phyloP scores from a whole-genome alignment of 768 basidiomycete genomes.

The Xerocomus spinulosus region DNA sequence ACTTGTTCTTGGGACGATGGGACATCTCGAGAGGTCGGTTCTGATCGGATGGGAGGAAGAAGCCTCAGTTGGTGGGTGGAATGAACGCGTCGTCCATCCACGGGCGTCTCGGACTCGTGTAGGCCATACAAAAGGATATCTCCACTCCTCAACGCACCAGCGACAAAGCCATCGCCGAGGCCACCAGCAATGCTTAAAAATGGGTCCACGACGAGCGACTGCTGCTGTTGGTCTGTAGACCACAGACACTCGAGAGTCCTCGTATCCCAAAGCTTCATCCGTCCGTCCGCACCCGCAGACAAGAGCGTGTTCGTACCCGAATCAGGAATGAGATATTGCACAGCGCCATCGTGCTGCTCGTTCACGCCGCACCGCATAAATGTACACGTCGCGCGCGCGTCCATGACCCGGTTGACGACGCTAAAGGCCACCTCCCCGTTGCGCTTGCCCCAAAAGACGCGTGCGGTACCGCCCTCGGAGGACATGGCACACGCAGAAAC shows the following conservation, averaged over 20 bases:
- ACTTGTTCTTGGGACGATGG: slow-evolving; percentile 6
- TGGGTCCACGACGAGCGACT: slow-evolving; percentile 41
- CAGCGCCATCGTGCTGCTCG: slow-evolving; percentile 61
- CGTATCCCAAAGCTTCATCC: slow-evolving; percentile 71
- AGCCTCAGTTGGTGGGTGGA: slow-evolving; percentile 33
- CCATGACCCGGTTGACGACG: slow-evolving; percentile 55
- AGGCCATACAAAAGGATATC: slow-evolving; percentile 54
- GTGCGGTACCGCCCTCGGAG: slow-evolving; percentile 62
- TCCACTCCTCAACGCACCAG: slow-evolving; percentile 53
- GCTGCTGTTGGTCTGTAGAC: slow-evolving; percentile 45
- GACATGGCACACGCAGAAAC: slow-evolving; percentile 54
- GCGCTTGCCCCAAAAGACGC: slow-evolving; percentile 68
- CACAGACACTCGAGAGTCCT: slow-evolving; percentile 54
- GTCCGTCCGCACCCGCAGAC: slow-evolving; percentile 59
- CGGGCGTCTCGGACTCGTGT: slow-evolving; percentile 26
- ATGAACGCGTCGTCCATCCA: slow-evolving; percentile 8
- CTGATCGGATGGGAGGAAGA: slow-evolving; percentile 30
- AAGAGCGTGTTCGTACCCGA: slow-evolving; percentile 34
- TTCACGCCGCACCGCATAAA: slow-evolving; percentile 45
- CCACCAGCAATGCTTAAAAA: slow-evolving; percentile 48
- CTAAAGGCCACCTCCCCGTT: slow-evolving; percentile 66
- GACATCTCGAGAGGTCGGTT: neutral
- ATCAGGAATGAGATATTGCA: slow-evolving; percentile 55
- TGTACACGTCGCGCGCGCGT: slow-evolving; percentile 42
- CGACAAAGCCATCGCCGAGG: slow-evolving; percentile 41